phyloP scores from a whole-genome alignment of 1,139 yeast genomes.

The Lodderomyces pseudojiufengensis region DNA sequence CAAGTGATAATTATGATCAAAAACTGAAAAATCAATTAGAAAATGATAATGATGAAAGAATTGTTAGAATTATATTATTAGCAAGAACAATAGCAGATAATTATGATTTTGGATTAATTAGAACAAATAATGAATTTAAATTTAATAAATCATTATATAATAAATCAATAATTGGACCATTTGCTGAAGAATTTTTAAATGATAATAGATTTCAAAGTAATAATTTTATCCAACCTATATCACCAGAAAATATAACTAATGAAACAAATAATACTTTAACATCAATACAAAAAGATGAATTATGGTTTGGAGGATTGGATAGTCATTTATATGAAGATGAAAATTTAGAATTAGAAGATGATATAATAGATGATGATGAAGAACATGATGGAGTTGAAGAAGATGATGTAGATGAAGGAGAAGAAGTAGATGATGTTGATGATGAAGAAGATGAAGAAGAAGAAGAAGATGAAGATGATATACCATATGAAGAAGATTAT shows the following conservation, averaged over 20 bases:
- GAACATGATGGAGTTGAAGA: constrained; percentile 16
- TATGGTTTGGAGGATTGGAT: constrained; percentile 23
- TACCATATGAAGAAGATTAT: constrained; percentile 1
- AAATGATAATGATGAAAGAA: constrained; percentile 42
- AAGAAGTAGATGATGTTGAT: constrained; percentile 6
- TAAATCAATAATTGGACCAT: constrained; percentile 15
- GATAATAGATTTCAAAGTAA: constrained; percentile 45
- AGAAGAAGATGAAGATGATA: neutral
- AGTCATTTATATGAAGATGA: constrained; percentile 15
- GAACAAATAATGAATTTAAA: constrained; percentile 44
- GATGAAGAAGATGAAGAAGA: too few relatives aligned
- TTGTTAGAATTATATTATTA: constrained; percentile 48
- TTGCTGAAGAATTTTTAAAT: constrained; percentile 35
- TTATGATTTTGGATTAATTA: constrained; percentile 51
- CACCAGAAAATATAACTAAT: constrained; percentile 22
- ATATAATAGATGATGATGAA: constrained; percentile 19
- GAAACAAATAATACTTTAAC: constrained; percentile 15
- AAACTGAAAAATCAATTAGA: constrained; percentile 28
- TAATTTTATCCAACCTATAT: constrained; percentile 37
- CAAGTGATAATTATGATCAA: constrained; percentile 15
- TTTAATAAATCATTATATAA: constrained; percentile 30
- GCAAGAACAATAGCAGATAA: constrained; percentile 49
- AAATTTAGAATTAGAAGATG: constrained; percentile 16
- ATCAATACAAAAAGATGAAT: constrained; percentile 19
- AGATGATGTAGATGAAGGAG: constrained; percentile 7